Evolutionary conservation across 2,329 filamentous ascomycete genomes (phyloP).

Genomic region (Ophiosphaerella korrae): DNA sequence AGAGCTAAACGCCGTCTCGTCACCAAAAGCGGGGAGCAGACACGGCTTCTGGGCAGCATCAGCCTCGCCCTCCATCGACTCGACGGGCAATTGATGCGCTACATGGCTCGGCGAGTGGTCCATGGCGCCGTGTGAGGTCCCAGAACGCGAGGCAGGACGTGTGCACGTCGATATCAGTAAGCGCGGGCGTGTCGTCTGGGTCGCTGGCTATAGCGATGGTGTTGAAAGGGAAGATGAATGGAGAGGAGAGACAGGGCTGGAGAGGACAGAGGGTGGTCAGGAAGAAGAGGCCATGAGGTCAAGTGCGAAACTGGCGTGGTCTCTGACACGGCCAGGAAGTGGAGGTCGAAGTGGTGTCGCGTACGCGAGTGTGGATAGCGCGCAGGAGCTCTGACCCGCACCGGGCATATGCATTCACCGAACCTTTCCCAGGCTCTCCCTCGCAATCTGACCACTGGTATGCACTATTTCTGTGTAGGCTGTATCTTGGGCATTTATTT

Average conservation of each 20-base stretch:
- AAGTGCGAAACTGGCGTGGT: slow-evolving; percentile 39
- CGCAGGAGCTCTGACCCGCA: slow-evolving; percentile 32
- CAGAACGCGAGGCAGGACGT: slow-evolving; percentile 39
- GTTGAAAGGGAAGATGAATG: slow-evolving; percentile 14
- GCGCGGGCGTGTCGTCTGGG: slow-evolving; percentile 30
- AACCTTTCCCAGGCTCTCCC: slow-evolving; percentile 11
- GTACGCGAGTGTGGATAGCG: slow-evolving; percentile 27
- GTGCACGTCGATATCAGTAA: slow-evolving; percentile 26
- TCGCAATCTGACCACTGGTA: slow-evolving; percentile 11
- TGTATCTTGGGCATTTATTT: no score
- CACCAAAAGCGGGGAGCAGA: slow-evolving; percentile 72
- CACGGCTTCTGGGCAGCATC: slow-evolving; percentile 64
- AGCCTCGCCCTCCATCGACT: slow-evolving; percentile 30
- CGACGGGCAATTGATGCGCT: slow-evolving; percentile 33
- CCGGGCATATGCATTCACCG: slow-evolving; percentile 19
- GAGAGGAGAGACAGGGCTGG: slow-evolving; percentile 18
- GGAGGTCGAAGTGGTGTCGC: slow-evolving; percentile 13
- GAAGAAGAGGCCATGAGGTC: slow-evolving; percentile 43
- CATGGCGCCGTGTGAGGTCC: slow-evolving; percentile 33
- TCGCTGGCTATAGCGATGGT: slow-evolving; percentile 27
- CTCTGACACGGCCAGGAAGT: slow-evolving; percentile 27
- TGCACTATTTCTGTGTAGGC: not conserved
- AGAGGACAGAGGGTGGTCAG: slow-evolving; percentile 31
- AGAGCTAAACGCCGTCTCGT: slow-evolving; percentile 72
- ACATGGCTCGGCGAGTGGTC: slow-evolving; percentile 36